Base-by-base conservation (phyloP, 2,329 filamentous ascomycete genomes). In the Fonsecaea nubica region DNA sequence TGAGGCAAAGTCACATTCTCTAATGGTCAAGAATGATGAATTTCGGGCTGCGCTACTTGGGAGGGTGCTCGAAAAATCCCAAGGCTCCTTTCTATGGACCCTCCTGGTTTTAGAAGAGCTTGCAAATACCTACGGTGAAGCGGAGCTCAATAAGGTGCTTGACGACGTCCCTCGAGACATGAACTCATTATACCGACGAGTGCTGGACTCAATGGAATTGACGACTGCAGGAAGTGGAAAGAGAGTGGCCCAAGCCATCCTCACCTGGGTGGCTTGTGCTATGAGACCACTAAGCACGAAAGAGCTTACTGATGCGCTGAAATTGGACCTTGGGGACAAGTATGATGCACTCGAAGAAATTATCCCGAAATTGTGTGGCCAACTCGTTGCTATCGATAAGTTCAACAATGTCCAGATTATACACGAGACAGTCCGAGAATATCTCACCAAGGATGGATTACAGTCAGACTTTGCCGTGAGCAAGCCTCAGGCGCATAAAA, bases 371-470 rank as follows among this genome's bases (percentile, higher is more conserved):
- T 58, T 75, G 12, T 76, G 74, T 64, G 71, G 75, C 4, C 62
- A 73, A 32, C 71, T 77, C 48, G 66, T 76, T n/a, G 61, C 68
- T 1, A 62, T 76, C 30, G 71, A 75, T 58, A 65, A 63, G n/a
- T 62, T 45, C 3, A 40, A 33, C 7, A 63, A 38, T 6, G 64
- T 74, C 21, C 58, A 66, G 12, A 62, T 76, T 58, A 68, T 76
- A 18, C 75, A 76, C 66, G 52, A 71, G 64, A 74, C 74, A n/a
- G 74, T 73, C 9, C 55, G 70, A 4, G 69, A 75, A 25, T 76
- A 52, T 69, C 58, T 63, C 72, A 15, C 57, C 30, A 54, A 64
- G 3, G 66, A 58, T 13, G 56, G 18, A 40, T 12, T 60, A 42
- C 35, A 30, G 30, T 36, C 18, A n/a, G 56, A 38, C 35, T 56